A percentile compares a stretch with the other conserved stretches of the same genome.
Evolutionary conservation across 192 early-diverging fungal species (phyloP).

Genomic region (Backusella circina): DNA sequence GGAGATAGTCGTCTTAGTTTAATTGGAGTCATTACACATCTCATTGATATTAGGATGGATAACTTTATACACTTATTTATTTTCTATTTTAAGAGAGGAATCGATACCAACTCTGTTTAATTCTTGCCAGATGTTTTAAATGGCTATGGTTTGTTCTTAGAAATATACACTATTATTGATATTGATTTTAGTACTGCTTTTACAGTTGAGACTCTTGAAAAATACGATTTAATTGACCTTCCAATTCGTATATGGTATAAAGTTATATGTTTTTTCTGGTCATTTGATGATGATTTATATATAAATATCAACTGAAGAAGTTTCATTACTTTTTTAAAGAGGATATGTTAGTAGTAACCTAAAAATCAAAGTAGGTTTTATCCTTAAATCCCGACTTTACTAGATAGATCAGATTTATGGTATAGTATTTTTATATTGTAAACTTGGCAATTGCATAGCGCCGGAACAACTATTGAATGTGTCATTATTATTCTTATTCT

Average conservation of each 20-base stretch:
- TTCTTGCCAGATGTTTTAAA: neutral
- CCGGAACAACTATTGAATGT: too few relatives aligned
- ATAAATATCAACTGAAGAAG: neutral
- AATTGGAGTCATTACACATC: neutral
- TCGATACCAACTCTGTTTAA: neutral
- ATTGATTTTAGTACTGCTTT: neutral
- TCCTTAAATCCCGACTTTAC: neutral
- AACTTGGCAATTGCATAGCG: neutral
- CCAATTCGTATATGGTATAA: neutral
- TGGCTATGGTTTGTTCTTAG: neutral
- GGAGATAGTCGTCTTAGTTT: neutral
- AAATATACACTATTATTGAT: neutral
- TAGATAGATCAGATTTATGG: neutral
- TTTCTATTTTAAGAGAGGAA: neutral
- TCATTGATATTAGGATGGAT: neutral
- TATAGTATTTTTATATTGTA: neutral
- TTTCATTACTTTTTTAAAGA: neutral
- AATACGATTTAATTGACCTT: neutral
- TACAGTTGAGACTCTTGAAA: neutral
- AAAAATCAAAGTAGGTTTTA: neutral
- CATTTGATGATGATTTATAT: neutral
- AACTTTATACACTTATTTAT: neutral
- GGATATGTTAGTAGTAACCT: neutral
- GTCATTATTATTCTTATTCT: neutral
- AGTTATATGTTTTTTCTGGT: neutral